Base-by-base conservation (phyloP, 805 yeast species). In the Cephaloascus albidus region DNA sequence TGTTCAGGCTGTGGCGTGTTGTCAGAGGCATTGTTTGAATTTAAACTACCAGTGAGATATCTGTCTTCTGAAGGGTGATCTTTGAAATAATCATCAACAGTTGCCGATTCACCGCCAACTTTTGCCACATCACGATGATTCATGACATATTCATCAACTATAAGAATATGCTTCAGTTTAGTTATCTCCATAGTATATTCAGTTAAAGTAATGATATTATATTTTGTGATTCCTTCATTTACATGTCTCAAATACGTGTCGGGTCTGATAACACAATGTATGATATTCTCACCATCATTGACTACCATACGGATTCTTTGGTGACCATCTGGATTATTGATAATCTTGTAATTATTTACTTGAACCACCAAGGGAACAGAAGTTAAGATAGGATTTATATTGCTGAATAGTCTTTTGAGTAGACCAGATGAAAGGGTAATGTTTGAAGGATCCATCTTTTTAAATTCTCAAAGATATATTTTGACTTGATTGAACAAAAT, bases 11-110 rank as follows among this genome's bases (percentile, higher is more conserved):
- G 40, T 31, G 46, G 37, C 36, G 52, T 43, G 38, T 48, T 43
- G 38, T 50, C 45, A 48, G 56, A 38, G 37, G 54, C 52, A 18
- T 18, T 39, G 4, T 41, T 43, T n/a, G 44, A 27, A 18, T 46
- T 44, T 36, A 23, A 18, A 43, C 23, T 35, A 47, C 10, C 12
- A 33, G 36, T 40, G 40, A 17, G 37, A 16, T 10, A 49, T 38
- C 40, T 49, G 43, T 70, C 76, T 49, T 76, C 79, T 30, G 70
- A 72, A 3, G 85, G 83, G 55, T 81, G 78, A 14, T 62, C 65
- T 31, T 61, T 67, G 47, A 77, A 74, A 52, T 80, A 81, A 17
- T 70, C 71, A 52, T 81, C 87, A 32, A 81, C 54, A 31, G 64
- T 57, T 37, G 63, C 55, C n/a, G 60, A 46, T n/a, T 56, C 55